These are phyloP conservation scores for Fusarium papillatum DNA, from an alignment of 2,329 filamentous ascomycete genomes.

Conservation along the genomic window DNA sequence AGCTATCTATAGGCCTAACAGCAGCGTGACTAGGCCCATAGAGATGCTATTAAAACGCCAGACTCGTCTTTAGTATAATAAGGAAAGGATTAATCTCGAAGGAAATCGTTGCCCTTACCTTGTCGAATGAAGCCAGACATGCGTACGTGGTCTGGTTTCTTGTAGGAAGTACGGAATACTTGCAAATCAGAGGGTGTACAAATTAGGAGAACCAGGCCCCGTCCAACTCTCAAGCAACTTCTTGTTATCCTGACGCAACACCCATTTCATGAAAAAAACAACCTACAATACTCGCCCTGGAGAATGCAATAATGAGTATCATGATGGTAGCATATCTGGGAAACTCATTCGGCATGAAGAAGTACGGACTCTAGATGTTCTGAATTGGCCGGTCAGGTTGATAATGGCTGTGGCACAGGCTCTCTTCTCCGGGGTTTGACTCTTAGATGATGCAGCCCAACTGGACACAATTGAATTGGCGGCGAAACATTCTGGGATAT, in stretches of 20 bases:
- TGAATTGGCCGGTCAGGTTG: background rate
- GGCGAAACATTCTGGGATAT: background rate
- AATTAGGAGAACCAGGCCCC: background rate
- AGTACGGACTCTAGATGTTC: background rate
- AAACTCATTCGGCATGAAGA: background rate
- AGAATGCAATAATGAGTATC: background rate
- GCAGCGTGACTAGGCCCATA: background rate
- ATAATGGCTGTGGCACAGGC: background rate
- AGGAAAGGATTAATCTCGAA: background rate
- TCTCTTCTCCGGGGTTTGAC: background rate
- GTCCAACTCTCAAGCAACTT: background rate
- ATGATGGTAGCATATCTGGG: background rate
- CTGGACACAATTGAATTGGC: background rate
- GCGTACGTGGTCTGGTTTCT: background rate
- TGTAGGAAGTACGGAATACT: background rate
- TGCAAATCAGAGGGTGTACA: background rate
- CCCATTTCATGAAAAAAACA: background rate
- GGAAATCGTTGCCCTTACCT: background rate
- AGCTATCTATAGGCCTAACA: background rate
- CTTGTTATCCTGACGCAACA: background rate
- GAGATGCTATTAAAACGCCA: background rate
- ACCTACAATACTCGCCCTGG: background rate
- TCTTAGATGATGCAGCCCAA: background rate
- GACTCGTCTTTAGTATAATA: background rate
- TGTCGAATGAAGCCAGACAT: background rate